A percentile compares a stretch with the other conserved stretches of the same genome.
Evolutionary conservation across 2,329 filamentous ascomycete species (phyloP).

Genomic region (Huntiella decipiens): DNA sequence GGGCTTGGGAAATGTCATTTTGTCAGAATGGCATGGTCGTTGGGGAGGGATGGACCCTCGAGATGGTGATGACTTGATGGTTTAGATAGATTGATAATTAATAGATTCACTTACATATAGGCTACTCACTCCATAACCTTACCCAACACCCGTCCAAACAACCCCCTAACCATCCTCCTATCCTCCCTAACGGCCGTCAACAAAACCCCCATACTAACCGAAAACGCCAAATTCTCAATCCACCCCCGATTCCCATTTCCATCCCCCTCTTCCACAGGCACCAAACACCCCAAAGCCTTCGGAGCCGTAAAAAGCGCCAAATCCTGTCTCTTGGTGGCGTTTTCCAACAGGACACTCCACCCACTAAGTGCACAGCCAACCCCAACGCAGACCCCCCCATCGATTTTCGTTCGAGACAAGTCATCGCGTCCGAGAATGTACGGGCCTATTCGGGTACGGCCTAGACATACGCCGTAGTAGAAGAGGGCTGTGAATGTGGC

Average conservation of each 20-base stretch:
- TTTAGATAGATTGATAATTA: neutral
- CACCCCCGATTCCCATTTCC: slow-evolving; percentile 39
- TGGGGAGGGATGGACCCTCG: slow-evolving; percentile 7
- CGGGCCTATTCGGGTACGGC: slow-evolving; percentile 55
- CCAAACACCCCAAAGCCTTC: slow-evolving; percentile 51
- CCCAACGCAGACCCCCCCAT: slow-evolving; percentile 48
- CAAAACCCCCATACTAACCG: slow-evolving; percentile 48
- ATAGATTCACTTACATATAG: too few relatives aligned
- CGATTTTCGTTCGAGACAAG: slow-evolving; percentile 28
- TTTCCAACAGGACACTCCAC: slow-evolving; percentile 63
- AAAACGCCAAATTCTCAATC: slow-evolving; percentile 48
- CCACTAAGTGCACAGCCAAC: slow-evolving; percentile 59
- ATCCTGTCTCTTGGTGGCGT: slow-evolving; percentile 46
- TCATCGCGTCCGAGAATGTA: slow-evolving; percentile 36
- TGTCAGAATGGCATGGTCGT: slow-evolving; percentile 6
- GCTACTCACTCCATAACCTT: slow-evolving; percentile 23
- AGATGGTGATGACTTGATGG: neutral
- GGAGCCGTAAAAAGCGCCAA: slow-evolving; percentile 67
- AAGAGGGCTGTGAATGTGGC: slow-evolving; percentile 60
- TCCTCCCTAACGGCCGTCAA: slow-evolving; percentile 48
- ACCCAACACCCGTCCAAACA: slow-evolving; percentile 42
- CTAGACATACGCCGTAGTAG: slow-evolving; percentile 70
- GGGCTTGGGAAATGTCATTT: slow-evolving; percentile 2
- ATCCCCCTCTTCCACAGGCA: slow-evolving; percentile 42
- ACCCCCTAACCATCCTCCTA: slow-evolving; percentile 42